Base-by-base conservation (phyloP, 805 yeast genomes). In the Candida michaelii region DNA sequence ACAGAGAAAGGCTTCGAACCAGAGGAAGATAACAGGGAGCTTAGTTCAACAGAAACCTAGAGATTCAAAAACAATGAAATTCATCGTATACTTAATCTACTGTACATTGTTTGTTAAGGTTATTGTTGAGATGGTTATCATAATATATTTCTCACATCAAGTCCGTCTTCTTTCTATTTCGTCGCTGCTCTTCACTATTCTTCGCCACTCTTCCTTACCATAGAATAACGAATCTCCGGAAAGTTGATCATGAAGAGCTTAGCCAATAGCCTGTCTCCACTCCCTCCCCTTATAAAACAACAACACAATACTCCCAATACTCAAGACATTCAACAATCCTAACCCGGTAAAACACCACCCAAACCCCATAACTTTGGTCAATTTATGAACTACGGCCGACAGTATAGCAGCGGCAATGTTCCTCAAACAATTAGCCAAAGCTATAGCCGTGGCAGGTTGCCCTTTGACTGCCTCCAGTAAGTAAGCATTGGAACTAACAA, bases 311-410 rank as follows among this genome's bases (percentile, higher is more conserved):
- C 51, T 34, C 0, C 30, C 45, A 11, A 58, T 40, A 4, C 58
- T 52, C 10, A 33, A 15, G 15, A 54, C 21, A 30, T 61, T 53
- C 7, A 59, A 27, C n/a, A 60, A 34, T 33, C 74, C 79, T n/a
- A 76, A 52, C 0, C 79, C 80, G 0, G 79, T 74, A 45, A 76
- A 77, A 45, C 79, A 74, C 80, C 80, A 76, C 0, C 80, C 80
- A 42, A 61, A 62, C 0, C 80, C 80, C 74, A 64, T 60, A 32
- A 31, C 41, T n/a, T 42, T 19, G 2, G 58, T 49, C 13, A 65
- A 34, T 27, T 65, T 62, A 12, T 70, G 62, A 12, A 77, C 64
- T 4, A 75, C 59, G 1, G 68, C 74, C 0, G 82, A 71, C 23
- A 80, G 71, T 0, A 76, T 62, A 1, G 80, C 79, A 1, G 83